Evolutionary conservation across 805 yeast species (phyloP).

Genomic region (Lachancea lanzarotensis): DNA sequence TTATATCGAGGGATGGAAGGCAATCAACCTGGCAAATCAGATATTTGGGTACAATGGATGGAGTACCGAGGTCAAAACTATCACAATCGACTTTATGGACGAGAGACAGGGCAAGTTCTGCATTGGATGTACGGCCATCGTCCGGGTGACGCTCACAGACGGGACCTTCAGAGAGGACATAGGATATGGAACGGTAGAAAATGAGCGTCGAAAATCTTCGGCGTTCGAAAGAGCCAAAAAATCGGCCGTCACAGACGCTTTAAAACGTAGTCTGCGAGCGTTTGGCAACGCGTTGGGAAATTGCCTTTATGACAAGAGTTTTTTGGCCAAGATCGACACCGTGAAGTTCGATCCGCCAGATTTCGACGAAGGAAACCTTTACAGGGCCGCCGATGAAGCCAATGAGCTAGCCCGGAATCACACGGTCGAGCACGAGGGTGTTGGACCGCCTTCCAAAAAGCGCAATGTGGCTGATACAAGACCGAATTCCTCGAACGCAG

Average conservation of each 20-base stretch:
- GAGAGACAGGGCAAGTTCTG: slow-evolving; percentile 50
- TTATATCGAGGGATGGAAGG: slow-evolving; percentile 81
- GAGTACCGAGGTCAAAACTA: slow-evolving; percentile 62
- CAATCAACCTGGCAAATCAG: slow-evolving; percentile 69
- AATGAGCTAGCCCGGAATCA: slow-evolving; percentile 27
- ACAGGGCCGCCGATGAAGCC: slow-evolving; percentile 33
- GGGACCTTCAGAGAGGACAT: slow-evolving; percentile 79
- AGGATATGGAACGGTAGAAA: slow-evolving; percentile 79
- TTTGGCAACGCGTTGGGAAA: slow-evolving; percentile 82
- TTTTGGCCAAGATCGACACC: slow-evolving; percentile 40
- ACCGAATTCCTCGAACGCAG: background rate
- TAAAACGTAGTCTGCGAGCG: slow-evolving; percentile 70
- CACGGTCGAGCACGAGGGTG: slow-evolving; percentile 16
- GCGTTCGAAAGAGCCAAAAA: slow-evolving; percentile 82
- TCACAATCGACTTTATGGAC: slow-evolving; percentile 67
- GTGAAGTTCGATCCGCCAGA: slow-evolving; percentile 41
- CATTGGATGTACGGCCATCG: slow-evolving; percentile 66
- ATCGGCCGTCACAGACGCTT: slow-evolving; percentile 78
- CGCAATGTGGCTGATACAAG: slow-evolving; percentile 8
- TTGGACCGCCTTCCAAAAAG: slow-evolving; percentile 16
- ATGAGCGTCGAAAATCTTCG: slow-evolving; percentile 61
- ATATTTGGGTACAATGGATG: slow-evolving; percentile 82
- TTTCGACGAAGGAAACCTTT: slow-evolving; percentile 38
- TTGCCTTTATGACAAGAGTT: slow-evolving; percentile 73
- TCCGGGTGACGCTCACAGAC: slow-evolving; percentile 64